Base-by-base conservation (phyloP, 169 alveolate species). In the Plasmodium vinckei region DNA sequence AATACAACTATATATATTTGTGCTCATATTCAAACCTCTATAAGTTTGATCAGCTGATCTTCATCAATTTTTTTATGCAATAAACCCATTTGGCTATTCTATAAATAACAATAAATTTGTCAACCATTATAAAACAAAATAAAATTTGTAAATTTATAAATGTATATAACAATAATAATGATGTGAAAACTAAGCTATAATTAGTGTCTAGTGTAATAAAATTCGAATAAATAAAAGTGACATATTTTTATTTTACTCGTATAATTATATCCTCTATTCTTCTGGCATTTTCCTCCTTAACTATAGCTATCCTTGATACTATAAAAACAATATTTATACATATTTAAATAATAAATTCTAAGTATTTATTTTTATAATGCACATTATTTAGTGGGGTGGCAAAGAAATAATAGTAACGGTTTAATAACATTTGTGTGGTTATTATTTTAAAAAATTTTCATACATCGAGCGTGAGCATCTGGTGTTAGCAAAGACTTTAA, bases 11-110 rank as follows among this genome's bases (percentile, higher is more conserved):
- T 33, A 33, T 33, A 33, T 33, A 33, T 33, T 33, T 33, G 25
- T 19, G 12, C 27, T 19, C 21, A 47, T 46, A 23, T 56, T 27
- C 67, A 64, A 67, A 82, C 90, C 90, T 82, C 90, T 68, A 82
- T 82, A 82, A 82, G 67, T 65, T 69, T 82, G n/a, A 82, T 82
- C 68, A 82, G 47, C 44, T 82, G 90, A 17, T 82, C 86, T 10
- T 82, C 90, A 6, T 82, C 90, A 13, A 82, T 56, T 57, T 82
- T 82, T 53, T 70, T 59, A 19, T 54, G 60, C 23, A 82, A 25
- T 27, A 82, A 23, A 21, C 90, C 90, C 84, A 65, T 82, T 56
- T 82, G 90, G 27, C 90, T 82, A 82, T 82, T 82, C 90, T 82
- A 72, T 51, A 82, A 67, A 57, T 39, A 68, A 9, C 21, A 25